Evolutionary conservation across 176 grass and related monocot genomes (phyloP).

Genomic region (Aechmea fasciata): DNA sequence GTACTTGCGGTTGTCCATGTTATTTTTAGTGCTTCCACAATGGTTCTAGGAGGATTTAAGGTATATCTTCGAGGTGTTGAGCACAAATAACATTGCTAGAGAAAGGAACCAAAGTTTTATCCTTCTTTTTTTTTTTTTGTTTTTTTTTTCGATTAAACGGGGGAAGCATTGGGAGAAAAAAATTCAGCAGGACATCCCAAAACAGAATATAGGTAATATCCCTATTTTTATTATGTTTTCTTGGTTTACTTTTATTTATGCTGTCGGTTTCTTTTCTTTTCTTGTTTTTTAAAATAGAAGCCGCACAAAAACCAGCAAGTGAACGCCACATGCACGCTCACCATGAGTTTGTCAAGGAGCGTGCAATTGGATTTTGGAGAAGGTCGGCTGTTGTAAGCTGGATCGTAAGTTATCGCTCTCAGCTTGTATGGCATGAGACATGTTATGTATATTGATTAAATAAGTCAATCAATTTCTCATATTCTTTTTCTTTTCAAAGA

Average conservation of each 20-base stretch:
- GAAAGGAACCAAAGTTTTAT: not conserved
- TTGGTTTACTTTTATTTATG: constrained; percentile 18
- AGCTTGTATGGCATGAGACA: not conserved
- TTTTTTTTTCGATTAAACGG: constrained; percentile 43
- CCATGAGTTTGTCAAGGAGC: not conserved
- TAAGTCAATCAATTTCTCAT: too few relatives aligned
- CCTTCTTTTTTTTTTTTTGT: not conserved
- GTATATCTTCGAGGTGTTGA: constrained; percentile 17
- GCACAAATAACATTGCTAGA: not conserved
- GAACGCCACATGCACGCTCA: not conserved
- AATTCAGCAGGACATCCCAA: constrained; percentile 29
- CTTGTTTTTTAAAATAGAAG: not conserved
- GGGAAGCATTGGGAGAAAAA: constrained; percentile 62
- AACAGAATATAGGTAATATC: constrained; percentile 16
- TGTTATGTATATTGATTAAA: not conserved
- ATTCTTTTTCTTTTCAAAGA: too few relatives aligned
- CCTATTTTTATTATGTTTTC: constrained; percentile 19
- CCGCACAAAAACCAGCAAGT: not conserved
- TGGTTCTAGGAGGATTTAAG: constrained; percentile 60
- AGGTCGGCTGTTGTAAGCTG: constrained; percentile 47
- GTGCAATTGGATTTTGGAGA: not conserved
- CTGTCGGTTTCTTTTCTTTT: constrained; percentile 5
- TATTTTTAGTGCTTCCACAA: constrained; percentile 49
- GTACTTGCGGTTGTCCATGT: constrained; percentile 67
- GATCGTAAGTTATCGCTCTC: constrained; percentile 31